These are phyloP conservation scores for Rhizophagus prolifer DNA, from an alignment of 192 early-diverging fungal genomes.

Conservation along the genomic window DNA sequence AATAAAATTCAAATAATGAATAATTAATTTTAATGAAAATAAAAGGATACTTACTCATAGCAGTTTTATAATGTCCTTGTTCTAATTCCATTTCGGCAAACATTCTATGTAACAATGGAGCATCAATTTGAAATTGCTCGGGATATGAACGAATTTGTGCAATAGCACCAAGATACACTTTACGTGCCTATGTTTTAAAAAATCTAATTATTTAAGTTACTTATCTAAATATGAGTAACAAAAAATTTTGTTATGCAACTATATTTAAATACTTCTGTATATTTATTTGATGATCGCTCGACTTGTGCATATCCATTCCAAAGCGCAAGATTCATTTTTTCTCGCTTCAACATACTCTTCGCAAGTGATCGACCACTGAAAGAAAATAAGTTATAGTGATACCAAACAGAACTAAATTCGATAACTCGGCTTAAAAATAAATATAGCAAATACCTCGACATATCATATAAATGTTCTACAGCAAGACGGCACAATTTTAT, in stretches of 20 bases:
- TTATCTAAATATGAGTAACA: neutral
- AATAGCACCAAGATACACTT: slow-evolving; percentile 48
- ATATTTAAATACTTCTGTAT: slow-evolving; percentile 42
- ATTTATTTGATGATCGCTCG: slow-evolving; percentile 45
- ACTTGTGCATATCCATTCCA: slow-evolving; percentile 60
- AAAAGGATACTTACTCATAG: slow-evolving; percentile 47
- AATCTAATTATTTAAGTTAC: neutral
- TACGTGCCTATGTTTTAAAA: slow-evolving; percentile 40
- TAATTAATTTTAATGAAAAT: neutral
- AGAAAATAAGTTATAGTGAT: neutral
- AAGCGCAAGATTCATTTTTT: slow-evolving; percentile 45
- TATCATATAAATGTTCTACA: slow-evolving; percentile 39
- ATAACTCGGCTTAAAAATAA: neutral
- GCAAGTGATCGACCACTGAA: slow-evolving; percentile 47
- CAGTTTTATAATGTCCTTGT: slow-evolving; percentile 41
- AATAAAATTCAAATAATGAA: neutral
- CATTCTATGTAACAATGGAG: slow-evolving; percentile 45
- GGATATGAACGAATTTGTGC: slow-evolving; percentile 43
- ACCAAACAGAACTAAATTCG: too few relatives aligned
- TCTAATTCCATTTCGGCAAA: slow-evolving; percentile 57
- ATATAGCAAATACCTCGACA: neutral
- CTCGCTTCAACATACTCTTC: slow-evolving; percentile 44
- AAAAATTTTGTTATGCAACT: neutral
- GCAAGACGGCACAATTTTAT: slow-evolving; percentile 44
- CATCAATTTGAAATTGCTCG: slow-evolving; percentile 31